These are phyloP conservation scores for Rhytidiadelphus loreus DNA, from an alignment of 225 moss, liverwort and hornwort species.

Conservation along the genomic window DNA sequence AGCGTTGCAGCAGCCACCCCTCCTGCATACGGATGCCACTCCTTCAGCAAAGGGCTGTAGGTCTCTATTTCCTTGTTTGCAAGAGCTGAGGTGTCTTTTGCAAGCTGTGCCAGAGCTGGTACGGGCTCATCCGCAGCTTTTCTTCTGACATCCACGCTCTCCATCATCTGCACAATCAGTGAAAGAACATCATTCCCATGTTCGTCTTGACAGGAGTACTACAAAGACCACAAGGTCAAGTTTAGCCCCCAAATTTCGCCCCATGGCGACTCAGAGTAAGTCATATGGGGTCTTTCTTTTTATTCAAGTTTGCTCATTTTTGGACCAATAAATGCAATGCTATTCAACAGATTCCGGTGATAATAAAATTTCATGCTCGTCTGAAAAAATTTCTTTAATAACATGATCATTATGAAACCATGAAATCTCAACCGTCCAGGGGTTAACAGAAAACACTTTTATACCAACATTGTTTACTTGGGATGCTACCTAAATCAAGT, in stretches of 20 bases:
- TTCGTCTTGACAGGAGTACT: background rate
- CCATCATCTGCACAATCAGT: constrained; percentile 42
- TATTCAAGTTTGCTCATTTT: background rate
- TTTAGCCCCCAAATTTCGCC: background rate
- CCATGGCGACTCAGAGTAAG: background rate
- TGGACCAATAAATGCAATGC: background rate
- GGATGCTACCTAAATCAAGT: background rate
- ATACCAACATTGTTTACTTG: background rate
- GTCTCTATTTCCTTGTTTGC: constrained; percentile 37
- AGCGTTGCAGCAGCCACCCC: constrained; percentile 84
- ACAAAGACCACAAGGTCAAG: background rate
- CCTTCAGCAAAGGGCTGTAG: constrained; percentile 56
- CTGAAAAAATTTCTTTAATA: background rate
- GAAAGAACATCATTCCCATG: background rate
- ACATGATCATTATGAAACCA: background rate
- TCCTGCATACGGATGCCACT: constrained; percentile 71
- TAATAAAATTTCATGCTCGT: background rate
- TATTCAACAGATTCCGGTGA: background rate
- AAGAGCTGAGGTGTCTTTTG: constrained; percentile 51
- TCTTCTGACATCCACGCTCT: constrained; percentile 34
- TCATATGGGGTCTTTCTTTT: background rate
- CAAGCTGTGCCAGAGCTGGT: constrained; percentile 58
- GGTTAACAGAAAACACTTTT: background rate
- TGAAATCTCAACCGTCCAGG: background rate
- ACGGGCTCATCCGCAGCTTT: constrained; percentile 28